A percentile compares a stretch with the other conserved stretches of the same genome.
Evolutionary conservation across 2,329 filamentous ascomycete genomes (phyloP).

Genomic region (Neoscytalidium dimidiatum): DNA sequence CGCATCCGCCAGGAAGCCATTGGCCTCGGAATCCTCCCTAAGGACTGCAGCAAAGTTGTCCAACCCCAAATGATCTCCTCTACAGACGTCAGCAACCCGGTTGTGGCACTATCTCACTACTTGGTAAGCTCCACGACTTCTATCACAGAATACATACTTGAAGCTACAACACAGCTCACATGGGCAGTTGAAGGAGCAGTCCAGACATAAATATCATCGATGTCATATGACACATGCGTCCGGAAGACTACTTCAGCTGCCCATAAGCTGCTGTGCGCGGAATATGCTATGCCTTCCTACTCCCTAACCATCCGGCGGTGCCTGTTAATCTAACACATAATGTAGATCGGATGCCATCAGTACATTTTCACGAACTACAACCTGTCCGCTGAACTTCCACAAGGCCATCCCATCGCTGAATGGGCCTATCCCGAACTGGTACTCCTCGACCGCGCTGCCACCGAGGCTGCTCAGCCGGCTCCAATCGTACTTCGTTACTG

Average conservation of each 20-base stretch:
- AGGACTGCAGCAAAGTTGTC: neutral
- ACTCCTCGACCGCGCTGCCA: neutral
- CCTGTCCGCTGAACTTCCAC: neutral
- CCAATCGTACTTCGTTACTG: neutral
- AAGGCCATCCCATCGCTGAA: neutral
- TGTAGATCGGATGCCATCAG: neutral
- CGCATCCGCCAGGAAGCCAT: conserved; percentile 4
- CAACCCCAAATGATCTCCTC: neutral
- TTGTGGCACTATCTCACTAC: neutral
- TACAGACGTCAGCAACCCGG: neutral
- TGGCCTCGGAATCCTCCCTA: neutral
- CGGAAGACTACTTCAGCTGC: neutral
- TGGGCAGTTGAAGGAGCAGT: too few species aligned
- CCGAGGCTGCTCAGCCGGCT: neutral
- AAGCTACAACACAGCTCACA: too few species aligned
- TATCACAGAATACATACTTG: too few species aligned
- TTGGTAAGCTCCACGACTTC: neutral
- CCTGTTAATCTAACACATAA: too few species aligned
- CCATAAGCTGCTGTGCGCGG: too few species aligned
- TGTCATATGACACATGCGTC: neutral
- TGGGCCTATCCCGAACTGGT: neutral
- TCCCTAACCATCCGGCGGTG: too few species aligned
- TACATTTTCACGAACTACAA: neutral
- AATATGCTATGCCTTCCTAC: too few species aligned
- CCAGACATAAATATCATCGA: neutral